These are phyloP conservation scores for Nitzschia sp. DNA, from an alignment of 108 stramenopile species.

Conservation along the genomic window DNA sequence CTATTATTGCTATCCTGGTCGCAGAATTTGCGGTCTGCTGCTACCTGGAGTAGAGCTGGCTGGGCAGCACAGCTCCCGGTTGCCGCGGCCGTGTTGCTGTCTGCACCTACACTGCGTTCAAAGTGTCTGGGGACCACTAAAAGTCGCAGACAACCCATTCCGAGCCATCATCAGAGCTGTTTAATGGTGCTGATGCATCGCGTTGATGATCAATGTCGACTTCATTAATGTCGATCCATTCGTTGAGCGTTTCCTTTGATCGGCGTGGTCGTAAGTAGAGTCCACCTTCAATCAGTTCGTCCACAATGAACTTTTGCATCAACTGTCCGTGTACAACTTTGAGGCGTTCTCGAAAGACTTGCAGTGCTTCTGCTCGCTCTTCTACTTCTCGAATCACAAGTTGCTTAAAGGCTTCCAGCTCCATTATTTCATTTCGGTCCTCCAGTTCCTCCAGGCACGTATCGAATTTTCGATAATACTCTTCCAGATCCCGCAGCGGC, in stretches of 20 bases:
- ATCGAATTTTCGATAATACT: constrained; percentile 16
- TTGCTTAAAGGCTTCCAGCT: constrained; percentile 22
- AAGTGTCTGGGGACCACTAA: too few species aligned
- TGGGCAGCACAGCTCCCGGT: too few species aligned
- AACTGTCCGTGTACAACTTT: constrained; percentile 18
- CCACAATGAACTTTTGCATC: constrained; percentile 20
- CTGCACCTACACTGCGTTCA: too few species aligned
- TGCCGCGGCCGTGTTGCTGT: too few species aligned
- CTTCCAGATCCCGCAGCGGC: background rate
- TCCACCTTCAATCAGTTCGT: constrained; percentile 17
- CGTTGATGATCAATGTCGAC: too few species aligned
- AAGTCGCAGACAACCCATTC: constrained; percentile 20
- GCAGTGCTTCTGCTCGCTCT: constrained; percentile 5
- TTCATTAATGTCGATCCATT: constrained; percentile 5
- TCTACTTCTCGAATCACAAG: constrained; percentile 16
- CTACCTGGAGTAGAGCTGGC: too few species aligned
- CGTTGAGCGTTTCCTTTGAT: background rate
- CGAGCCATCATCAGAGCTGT: background rate
- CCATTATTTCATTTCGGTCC: constrained; percentile 17
- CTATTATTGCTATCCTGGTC: too few species aligned
- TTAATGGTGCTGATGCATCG: background rate
- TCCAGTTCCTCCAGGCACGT: constrained; percentile 11
- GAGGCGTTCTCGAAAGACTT: constrained; percentile 7
- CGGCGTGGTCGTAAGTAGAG: background rate
- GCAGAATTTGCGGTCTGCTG: too few species aligned